A percentile compares a stretch with the other conserved stretches of the same genome.
Evolutionary conservation across 371 early-diverging fungal species (phyloP).

Genomic region (Vittaforma corneae): DNA sequence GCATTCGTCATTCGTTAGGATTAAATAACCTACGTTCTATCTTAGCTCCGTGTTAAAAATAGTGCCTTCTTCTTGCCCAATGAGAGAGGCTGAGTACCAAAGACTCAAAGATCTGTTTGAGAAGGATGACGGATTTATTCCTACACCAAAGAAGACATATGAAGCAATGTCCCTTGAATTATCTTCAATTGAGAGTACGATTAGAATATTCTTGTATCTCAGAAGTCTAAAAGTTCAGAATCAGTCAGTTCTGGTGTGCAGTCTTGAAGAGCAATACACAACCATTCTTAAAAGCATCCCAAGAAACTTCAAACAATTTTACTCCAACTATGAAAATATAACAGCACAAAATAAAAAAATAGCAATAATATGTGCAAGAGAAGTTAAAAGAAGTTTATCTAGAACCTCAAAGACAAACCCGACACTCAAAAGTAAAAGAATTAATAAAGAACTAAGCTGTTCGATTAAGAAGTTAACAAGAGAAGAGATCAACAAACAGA

Average conservation of each 20-base stretch:
- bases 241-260: background rate
- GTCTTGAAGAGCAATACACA: background rate
- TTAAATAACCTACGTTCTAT: too few species aligned
- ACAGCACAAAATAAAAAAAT: constrained; percentile 45
- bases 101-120: background rate
- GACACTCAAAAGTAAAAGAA: constrained; percentile 50
- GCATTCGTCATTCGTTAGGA: too few species aligned
- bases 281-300: background rate
- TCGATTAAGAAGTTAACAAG: constrained; percentile 45
- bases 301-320: background rate
- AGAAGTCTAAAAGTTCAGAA: background rate
- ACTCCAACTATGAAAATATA: constrained; percentile 6
- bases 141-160: background rate
- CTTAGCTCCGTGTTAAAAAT: too few species aligned
- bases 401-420: constrained; percentile 57
- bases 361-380: constrained; percentile 49
- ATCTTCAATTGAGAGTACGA: background rate
- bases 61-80: too few species aligned
- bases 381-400: constrained; percentile 50
- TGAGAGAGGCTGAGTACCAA: constrained; percentile 1
- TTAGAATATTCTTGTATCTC: background rate
- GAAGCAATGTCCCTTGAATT: background rate
- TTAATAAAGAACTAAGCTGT: constrained; percentile 50
- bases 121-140: background rate
- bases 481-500: constrained; percentile 63